Percentiles rank a stretch among this genome's conserved stretches.
phyloP scores from a whole-genome alignment of 1,139 yeast genomes.

The Lodderomyces jiufengensis region DNA sequence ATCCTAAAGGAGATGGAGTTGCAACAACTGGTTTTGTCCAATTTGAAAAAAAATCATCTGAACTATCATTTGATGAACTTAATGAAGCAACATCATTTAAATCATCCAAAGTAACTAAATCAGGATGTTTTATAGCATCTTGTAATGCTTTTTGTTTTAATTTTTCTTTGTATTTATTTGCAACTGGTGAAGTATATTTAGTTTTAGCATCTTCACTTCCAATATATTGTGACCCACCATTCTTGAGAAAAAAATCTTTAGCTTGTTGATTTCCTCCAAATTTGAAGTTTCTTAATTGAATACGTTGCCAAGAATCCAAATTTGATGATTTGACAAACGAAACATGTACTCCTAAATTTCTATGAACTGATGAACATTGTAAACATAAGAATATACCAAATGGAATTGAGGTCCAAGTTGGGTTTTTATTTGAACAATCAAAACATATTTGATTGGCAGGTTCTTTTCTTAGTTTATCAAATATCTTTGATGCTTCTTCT shows the following conservation, averaged over 20 bases:
- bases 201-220: constrained; percentile 60
- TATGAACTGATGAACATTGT: constrained; percentile 49
- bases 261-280: constrained; percentile 90
- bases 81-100: constrained; percentile 35
- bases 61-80: constrained; percentile 33
- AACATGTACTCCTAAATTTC: constrained; percentile 49
- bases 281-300: constrained; percentile 84
- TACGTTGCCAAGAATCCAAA: constrained; percentile 86
- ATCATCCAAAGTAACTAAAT: constrained; percentile 59
- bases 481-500: constrained; percentile 60
- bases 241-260: constrained; percentile 73
- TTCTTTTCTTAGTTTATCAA: constrained; percentile 55
- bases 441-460: constrained; percentile 84
- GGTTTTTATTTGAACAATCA: constrained; percentile 49
- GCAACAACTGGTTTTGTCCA: constrained; percentile 75
- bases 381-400: constrained; percentile 47
- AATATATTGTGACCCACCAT: constrained; percentile 77
- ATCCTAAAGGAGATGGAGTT: constrained; percentile 54
- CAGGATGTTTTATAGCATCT: constrained; percentile 70
- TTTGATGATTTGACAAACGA: constrained; percentile 80
- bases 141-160: constrained; percentile 62
- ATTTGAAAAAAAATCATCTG: constrained; percentile 85
- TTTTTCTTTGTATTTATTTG: constrained; percentile 74
- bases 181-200: constrained; percentile 79
- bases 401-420: constrained; percentile 52